Evolutionary conservation across 495 filamentous ascomycete species (phyloP).

Genomic region (Rhypophila decipiens): DNA sequence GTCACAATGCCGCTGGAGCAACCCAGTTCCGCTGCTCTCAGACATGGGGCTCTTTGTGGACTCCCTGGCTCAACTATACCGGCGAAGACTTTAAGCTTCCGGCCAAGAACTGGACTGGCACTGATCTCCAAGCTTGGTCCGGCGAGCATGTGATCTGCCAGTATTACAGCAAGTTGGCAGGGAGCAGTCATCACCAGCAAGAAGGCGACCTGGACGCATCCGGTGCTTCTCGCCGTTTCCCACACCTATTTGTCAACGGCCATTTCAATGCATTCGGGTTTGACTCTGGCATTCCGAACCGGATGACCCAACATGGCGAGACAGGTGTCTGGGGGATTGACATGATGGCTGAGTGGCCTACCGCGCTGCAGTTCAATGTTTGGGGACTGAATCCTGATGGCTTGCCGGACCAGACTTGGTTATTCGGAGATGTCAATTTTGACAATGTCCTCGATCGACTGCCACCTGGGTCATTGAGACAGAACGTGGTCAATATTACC

Average conservation of each 20-base stretch:
- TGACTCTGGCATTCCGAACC: slow-evolving; percentile 54
- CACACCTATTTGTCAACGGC: slow-evolving; percentile 59
- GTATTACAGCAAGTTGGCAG: slow-evolving; percentile 57
- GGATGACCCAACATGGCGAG: slow-evolving; percentile 29
- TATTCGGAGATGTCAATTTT: slow-evolving; percentile 54
- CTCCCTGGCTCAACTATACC: slow-evolving; percentile 51
- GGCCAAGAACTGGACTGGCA: slow-evolving; percentile 53
- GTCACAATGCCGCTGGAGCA: slow-evolving; percentile 57
- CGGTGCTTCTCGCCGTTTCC: slow-evolving; percentile 54
- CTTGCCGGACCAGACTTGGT: slow-evolving; percentile 49
- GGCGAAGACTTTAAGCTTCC: slow-evolving; percentile 40
- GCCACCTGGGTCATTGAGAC: slow-evolving; percentile 46
- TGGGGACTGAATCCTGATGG: slow-evolving; percentile 62
- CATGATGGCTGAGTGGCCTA: slow-evolving; percentile 58
- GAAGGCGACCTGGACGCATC: slow-evolving; percentile 43
- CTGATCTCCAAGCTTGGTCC: slow-evolving; percentile 54
- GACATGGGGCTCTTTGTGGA: slow-evolving; percentile 58
- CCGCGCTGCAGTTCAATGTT: slow-evolving; percentile 52
- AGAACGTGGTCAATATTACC: slow-evolving; percentile 52
- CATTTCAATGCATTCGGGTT: slow-evolving; percentile 60
- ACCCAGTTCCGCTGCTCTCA: slow-evolving; percentile 56
- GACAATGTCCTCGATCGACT: slow-evolving; percentile 54
- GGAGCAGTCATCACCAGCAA: slow-evolving; percentile 55
- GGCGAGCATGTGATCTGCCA: slow-evolving; percentile 60
- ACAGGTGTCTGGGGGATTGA: slow-evolving; percentile 54